phyloP scores from a whole-genome alignment of 768 basidiomycete genomes.

The Mycena epipterygia region DNA sequence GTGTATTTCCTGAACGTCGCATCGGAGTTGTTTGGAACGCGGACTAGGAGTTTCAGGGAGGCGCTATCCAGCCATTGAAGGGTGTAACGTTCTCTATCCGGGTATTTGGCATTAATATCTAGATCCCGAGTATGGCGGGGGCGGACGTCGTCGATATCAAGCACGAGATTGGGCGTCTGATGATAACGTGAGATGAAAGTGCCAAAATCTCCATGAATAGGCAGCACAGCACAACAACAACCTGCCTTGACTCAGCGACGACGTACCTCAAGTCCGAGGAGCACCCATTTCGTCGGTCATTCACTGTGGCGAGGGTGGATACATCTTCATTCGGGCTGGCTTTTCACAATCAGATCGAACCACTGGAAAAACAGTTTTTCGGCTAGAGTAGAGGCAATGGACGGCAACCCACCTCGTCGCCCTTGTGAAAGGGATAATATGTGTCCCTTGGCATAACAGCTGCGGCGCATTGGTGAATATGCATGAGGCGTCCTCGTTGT shows the following conservation, averaged over 20 bases:
- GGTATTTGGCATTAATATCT: constrained; percentile 20
- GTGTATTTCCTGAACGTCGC: constrained; percentile 41
- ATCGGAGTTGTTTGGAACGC: constrained; percentile 30
- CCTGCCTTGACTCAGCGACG: constrained; percentile 11
- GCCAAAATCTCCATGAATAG: constrained; percentile 3
- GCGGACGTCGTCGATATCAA: constrained; percentile 20
- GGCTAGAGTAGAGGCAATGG: background rate
- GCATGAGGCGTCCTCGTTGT: constrained; percentile 17
- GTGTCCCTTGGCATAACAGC: constrained; percentile 17
- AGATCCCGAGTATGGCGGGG: constrained; percentile 15
- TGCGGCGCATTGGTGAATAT: constrained; percentile 13
- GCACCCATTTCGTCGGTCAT: constrained; percentile 21
- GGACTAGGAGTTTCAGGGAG: background rate
- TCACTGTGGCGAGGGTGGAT: constrained; percentile 15
- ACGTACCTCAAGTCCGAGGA: background rate
- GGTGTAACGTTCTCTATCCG: constrained; percentile 38
- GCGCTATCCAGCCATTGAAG: constrained; percentile 39
- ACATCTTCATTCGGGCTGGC: constrained; percentile 12
- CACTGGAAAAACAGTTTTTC: constrained; percentile 18
- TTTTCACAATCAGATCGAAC: constrained; percentile 25
- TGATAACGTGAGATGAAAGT: background rate
- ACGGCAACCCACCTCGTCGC: constrained; percentile 15
- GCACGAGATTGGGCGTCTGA: constrained; percentile 26
- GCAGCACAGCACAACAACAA: constrained; percentile 13
- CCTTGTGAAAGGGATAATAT: constrained; percentile 25